Evolutionary conservation across 2,329 filamentous ascomycete genomes (phyloP).

Genomic region (Dothideomycetes sp.): DNA sequence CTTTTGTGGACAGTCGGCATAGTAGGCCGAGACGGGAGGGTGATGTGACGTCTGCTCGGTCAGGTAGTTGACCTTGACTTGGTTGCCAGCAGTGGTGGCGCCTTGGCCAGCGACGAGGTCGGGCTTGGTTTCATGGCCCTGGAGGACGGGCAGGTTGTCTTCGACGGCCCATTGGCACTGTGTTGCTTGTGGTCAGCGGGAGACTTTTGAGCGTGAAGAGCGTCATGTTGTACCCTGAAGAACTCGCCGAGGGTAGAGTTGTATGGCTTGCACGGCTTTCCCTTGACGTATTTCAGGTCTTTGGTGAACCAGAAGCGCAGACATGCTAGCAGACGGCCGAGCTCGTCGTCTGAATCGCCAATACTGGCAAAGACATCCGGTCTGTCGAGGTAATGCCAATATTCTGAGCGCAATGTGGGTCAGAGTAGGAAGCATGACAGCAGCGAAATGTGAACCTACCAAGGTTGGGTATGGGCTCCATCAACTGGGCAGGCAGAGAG

Average conservation of each 20-base stretch:
- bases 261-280: conserved; percentile 97
- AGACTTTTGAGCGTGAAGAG: neutral
- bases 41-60: conserved; percentile 98
- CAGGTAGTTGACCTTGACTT: conserved; percentile 78
- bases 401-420: conserved; percentile 49
- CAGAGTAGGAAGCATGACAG: neutral
- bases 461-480: conserved; percentile 92
- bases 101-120: conserved; percentile 20
- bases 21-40: conserved; percentile 93
- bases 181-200: conserved; percentile 13
- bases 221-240: conserved; percentile 60
- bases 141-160: conserved; percentile 58
- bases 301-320: conserved; percentile 98
- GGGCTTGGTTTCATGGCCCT: conserved; percentile 24
- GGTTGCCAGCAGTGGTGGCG: conserved; percentile 30
- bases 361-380: conserved; percentile 80
- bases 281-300: conserved; percentile 97
- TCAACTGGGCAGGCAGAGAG: conserved; percentile 85
- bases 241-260: conserved; percentile 96
- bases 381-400: conserved; percentile 96
- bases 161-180: conserved; percentile 94
- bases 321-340: conserved; percentile 91
- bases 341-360: conserved; percentile 80
- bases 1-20: conserved; percentile 83
- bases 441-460: conserved; percentile 34